phyloP scores from a whole-genome alignment of 2,329 filamentous ascomycete species.

The Hypoxylon sp. region DNA sequence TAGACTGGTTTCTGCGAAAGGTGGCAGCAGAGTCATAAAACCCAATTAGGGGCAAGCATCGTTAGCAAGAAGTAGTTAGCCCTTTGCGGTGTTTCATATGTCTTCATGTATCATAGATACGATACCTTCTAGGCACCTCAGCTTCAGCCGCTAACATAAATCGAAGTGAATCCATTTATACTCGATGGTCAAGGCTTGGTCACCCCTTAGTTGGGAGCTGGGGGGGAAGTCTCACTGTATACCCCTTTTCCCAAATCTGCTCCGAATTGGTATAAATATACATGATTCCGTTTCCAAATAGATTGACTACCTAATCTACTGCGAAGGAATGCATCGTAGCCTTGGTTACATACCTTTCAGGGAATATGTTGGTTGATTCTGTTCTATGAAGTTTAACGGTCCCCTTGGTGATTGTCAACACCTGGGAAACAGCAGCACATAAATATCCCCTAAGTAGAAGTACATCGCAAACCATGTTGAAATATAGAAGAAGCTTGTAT shows the following conservation, averaged over 20 bases:
- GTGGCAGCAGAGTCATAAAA: background rate
- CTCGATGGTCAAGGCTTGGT: background rate
- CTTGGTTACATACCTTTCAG: too few relatives aligned
- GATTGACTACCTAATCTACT: too few relatives aligned
- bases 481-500: too few relatives aligned
- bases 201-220: background rate
- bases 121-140: constrained; percentile 10
- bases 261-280: background rate
- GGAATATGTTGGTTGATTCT: too few relatives aligned
- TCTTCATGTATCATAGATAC: constrained; percentile 28
- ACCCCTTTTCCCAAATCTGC: background rate
- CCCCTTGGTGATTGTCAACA: too few relatives aligned
- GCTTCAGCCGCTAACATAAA: constrained; percentile 2
- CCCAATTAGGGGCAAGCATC: background rate
- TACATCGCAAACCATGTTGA: too few relatives aligned
- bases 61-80: constrained; percentile 5
- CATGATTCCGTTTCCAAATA: background rate
- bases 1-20: constrained; percentile 30
- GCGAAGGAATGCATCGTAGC: too few relatives aligned
- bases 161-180: constrained; percentile 7
- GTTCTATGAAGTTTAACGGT: too few relatives aligned
- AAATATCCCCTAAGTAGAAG: too few relatives aligned
- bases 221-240: too few relatives aligned
- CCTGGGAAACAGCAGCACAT: too few relatives aligned
- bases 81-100: constrained; percentile 15